phyloP scores from a whole-genome alignment of 495 filamentous ascomycete genomes.

The Sordaria brevicollis region DNA sequence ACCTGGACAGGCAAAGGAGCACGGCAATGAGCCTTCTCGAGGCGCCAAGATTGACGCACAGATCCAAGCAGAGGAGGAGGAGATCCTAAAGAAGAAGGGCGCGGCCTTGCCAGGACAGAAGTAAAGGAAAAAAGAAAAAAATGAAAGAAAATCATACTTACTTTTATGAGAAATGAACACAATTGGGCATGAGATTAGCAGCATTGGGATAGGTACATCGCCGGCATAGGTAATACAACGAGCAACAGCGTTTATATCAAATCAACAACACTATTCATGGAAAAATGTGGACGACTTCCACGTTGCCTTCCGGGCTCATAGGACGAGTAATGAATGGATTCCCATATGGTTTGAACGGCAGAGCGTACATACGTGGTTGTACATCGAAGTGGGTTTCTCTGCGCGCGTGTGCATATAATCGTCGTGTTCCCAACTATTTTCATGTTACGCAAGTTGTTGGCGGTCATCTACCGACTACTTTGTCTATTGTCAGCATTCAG shows the following conservation, averaged over 20 bases:
- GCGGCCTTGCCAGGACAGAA: conserved; percentile 15
- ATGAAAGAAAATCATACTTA: neutral
- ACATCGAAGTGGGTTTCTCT: neutral
- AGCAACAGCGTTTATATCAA: neutral
- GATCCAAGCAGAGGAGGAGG: conserved; percentile 59
- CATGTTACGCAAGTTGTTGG: neutral
- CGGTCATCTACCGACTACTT: neutral
- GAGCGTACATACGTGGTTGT: neutral
- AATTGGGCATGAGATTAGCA: neutral
- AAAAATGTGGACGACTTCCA: neutral
- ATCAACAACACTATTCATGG: neutral
- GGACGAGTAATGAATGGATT: neutral
- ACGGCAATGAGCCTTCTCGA: conserved; percentile 61
- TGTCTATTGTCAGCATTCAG: neutral
- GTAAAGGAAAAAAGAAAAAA: neutral
- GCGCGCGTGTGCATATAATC: neutral
- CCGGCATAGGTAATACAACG: neutral
- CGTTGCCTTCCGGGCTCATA: neutral
- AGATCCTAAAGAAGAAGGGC: conserved; percentile 52
- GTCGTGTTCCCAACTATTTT: neutral
- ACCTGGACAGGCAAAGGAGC: conserved; percentile 46
- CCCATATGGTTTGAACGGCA: neutral
- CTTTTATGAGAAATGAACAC: neutral
- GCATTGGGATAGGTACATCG: neutral
- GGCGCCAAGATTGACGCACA: conserved; percentile 65